Evolutionary conservation across 352 stramenopile genomes (phyloP), one percentile per base, ranked within the genome.

Genomic region (Phytopythium oedochilum): DNA sequence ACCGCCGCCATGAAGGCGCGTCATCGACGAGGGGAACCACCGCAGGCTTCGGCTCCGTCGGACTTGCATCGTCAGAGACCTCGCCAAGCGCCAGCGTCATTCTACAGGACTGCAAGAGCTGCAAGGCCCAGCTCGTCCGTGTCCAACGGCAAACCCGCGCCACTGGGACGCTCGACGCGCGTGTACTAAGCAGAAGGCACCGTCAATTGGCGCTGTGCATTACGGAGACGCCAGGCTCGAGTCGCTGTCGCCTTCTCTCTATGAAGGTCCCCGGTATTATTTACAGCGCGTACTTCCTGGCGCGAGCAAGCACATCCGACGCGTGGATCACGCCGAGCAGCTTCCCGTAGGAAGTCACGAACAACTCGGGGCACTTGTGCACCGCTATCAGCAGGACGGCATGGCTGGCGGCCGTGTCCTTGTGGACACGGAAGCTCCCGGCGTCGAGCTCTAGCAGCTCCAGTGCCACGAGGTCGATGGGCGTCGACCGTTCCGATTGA

Each of bases 381-480:
- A 90, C 75, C 38, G 82, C 87, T 44, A 92, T 84, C 39, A 90
- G 70, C n/a, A 92, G 54, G 15, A 92, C 81, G 31, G 88, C 75
- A 43, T 89, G 80, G 32, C 75, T 88, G 45, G 78, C 79, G 42
- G 68, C 85, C 20, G 78, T 84, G 26, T 87, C 75, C 31, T 69
- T 74, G 57, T 86, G 75, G 34, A 89, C 82, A 50, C 86, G 78
- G 50, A 88, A 88, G 55, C 80, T 82, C 36, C 73, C 74, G 1
- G 75, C 60, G 58, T 92, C 82, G 20, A 92, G 64, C 20, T 62
- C 74, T 17, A 92, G 46, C 11, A 90, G 68, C 40, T 86, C 71
- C 3, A 88, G 57, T 23, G 59, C 52, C 5, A 92, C 70, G 35
- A 92, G 66, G 44, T 92, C 82, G 14, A 92, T 60, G 0, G 71